phyloP scores from a whole-genome alignment of 768 basidiomycete species.

The Calvatia gigantea region DNA sequence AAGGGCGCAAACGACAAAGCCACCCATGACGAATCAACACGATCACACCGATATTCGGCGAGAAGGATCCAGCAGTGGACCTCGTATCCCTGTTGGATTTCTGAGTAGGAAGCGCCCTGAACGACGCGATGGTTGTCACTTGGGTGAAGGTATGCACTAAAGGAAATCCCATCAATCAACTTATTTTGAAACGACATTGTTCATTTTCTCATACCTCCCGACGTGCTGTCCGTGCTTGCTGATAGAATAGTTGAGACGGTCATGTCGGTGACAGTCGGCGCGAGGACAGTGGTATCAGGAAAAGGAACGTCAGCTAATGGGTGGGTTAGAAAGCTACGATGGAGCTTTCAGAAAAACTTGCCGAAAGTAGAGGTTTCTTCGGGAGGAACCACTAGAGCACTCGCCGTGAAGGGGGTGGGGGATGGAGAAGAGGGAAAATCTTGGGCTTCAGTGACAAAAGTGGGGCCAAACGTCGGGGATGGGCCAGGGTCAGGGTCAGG shows the following conservation, averaged over 20 bases:
- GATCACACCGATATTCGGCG: neutral
- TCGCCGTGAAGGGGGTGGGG: no score
- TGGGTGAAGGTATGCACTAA: constrained; percentile 2
- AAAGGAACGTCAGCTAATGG: neutral
- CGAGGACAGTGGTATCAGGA: neutral
- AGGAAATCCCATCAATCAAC: neutral
- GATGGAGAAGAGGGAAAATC: neutral
- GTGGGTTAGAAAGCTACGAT: neutral
- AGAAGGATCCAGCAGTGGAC: neutral
- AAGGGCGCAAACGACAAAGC: neutral
- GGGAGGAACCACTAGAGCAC: neutral
- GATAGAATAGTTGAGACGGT: neutral
- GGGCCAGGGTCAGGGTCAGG: no score
- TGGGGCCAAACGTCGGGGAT: neutral
- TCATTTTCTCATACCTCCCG: neutral
- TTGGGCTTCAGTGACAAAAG: neutral
- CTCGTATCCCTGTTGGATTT: neutral
- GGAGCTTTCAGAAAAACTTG: neutral
- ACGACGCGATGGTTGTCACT: neutral
- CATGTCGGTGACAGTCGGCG: neutral
- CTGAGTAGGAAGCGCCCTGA: neutral
- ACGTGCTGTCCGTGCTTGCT: neutral
- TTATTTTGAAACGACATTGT: neutral
- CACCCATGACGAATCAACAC: neutral
- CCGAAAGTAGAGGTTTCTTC: neutral